Conservation (phyloP, 805 yeast genomes). For the Barnettozyma vustinii region DNA sequence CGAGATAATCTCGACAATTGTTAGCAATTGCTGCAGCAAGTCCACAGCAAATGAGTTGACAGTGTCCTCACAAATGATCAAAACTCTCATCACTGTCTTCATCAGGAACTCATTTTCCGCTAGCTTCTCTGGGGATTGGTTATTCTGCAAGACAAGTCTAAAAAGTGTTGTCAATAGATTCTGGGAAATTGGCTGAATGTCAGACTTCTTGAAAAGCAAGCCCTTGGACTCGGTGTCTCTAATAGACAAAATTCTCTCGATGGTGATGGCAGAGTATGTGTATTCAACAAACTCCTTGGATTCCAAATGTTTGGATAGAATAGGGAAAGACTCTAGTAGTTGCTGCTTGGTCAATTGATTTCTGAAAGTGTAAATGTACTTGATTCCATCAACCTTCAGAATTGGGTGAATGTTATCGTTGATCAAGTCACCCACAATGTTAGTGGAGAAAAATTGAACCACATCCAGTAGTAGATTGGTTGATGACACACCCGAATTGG, state of each 20-base stretch:
- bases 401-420: constrained; percentile 59
- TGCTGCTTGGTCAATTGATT: constrained; percentile 89
- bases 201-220: constrained; percentile 65
- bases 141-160: constrained; percentile 53
- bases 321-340: constrained; percentile 70
- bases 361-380: constrained; percentile 83
- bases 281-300: constrained; percentile 74
- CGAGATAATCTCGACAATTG: constrained; percentile 64
- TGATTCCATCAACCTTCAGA: constrained; percentile 86
- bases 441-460: constrained; percentile 73
- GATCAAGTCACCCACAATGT: constrained; percentile 81
- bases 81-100: constrained; percentile 80
- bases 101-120: constrained; percentile 94
- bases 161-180: constrained; percentile 64
- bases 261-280: constrained; percentile 89
- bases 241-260: constrained; percentile 81
- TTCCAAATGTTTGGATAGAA: constrained; percentile 64
- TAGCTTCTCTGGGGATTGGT: constrained; percentile 75
- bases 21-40: constrained; percentile 56
- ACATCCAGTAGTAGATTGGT: constrained; percentile 84
- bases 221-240: constrained; percentile 45
- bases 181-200: constrained; percentile 58
- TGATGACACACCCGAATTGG: constrained; percentile 80
- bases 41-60: constrained; percentile 42
- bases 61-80: constrained; percentile 65